phyloP scores from a whole-genome alignment of 2,329 filamentous ascomycete species.

The Phaeosphaeriaceae sp. region DNA sequence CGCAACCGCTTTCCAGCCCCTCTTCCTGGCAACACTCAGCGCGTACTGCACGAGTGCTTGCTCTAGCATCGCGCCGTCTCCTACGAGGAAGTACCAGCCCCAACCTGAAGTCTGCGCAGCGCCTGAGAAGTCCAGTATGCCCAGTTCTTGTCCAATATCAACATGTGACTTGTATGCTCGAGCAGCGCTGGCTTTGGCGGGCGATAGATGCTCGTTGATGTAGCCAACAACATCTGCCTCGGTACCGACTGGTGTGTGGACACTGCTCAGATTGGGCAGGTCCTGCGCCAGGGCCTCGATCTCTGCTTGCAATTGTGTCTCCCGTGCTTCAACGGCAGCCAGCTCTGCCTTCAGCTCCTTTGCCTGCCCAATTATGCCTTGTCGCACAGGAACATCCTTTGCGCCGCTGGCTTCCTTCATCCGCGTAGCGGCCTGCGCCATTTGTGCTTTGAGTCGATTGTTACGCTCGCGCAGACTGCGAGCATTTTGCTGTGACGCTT shows the following conservation, averaged over 20 bases:
- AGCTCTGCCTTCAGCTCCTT: constrained; percentile 70
- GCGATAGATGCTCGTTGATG: constrained; percentile 72
- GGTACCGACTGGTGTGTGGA: constrained; percentile 74
- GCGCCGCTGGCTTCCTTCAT: constrained; percentile 30
- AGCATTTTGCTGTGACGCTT: constrained; percentile 63
- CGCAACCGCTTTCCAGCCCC: constrained; percentile 80
- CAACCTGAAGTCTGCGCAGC: constrained; percentile 86
- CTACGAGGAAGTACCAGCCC: constrained; percentile 98
- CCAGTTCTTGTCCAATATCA: constrained; percentile 83
- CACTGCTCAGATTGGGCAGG: constrained; percentile 85
- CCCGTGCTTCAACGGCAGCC: constrained; percentile 65
- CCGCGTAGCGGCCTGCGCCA: constrained; percentile 49
- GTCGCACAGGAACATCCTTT: constrained; percentile 49
- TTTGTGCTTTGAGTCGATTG: constrained; percentile 67
- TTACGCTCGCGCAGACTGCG: constrained; percentile 69
- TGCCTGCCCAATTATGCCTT: constrained; percentile 68
- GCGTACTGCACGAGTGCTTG: constrained; percentile 92
- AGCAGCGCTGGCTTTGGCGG: not conserved
- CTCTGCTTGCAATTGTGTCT: constrained; percentile 66
- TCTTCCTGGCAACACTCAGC: constrained; percentile 71
- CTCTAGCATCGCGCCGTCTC: constrained; percentile 91
- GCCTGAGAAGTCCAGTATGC: constrained; percentile 85
- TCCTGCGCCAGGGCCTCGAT: constrained; percentile 78
- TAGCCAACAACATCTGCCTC: constrained; percentile 73
- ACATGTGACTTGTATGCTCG: constrained; percentile 76